These are phyloP conservation scores for Fraxinus albicans DNA, from an alignment of 305 asterid species.

Conservation along the genomic window DNA sequence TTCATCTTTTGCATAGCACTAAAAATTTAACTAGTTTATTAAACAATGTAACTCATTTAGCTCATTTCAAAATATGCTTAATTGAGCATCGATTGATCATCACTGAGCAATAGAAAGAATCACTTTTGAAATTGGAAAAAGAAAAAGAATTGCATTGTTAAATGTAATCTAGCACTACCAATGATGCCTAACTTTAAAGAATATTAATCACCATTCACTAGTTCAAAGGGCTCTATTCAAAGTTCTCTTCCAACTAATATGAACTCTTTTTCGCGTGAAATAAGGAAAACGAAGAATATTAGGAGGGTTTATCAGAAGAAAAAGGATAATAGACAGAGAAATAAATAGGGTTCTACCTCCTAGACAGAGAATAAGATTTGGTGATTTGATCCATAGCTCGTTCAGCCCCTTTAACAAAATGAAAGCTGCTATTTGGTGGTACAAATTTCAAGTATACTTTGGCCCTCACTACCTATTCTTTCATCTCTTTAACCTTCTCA, in stretches of 20 bases:
- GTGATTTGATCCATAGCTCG: constrained; percentile 51
- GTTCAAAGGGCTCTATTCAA: neutral
- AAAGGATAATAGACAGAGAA: neutral
- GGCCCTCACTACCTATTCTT: constrained; percentile 78
- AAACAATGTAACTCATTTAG: neutral
- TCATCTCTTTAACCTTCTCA: constrained; percentile 74
- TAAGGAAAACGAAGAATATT: neutral
- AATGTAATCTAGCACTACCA: neutral
- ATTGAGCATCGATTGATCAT: neutral
- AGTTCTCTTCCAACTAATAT: neutral
- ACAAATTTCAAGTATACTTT: constrained; percentile 54
- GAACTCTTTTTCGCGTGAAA: neutral
- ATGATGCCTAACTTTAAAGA: neutral
- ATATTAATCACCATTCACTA: neutral
- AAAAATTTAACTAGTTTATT: constrained; percentile 29
- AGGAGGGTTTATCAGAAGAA: neutral
- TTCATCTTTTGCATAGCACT: constrained; percentile 46
- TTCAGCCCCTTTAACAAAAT: constrained; percentile 72
- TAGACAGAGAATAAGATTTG: constrained; percentile 60
- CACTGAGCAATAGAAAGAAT: neutral
- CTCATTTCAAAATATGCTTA: neutral
- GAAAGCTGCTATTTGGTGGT: constrained; percentile 66
- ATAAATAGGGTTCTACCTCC: constrained; percentile 42
- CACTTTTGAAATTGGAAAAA: neutral
- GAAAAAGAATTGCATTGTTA: neutral